Base-by-base conservation (phyloP, 108 stramenopile species). In the Nitzschia sp. region DNA sequence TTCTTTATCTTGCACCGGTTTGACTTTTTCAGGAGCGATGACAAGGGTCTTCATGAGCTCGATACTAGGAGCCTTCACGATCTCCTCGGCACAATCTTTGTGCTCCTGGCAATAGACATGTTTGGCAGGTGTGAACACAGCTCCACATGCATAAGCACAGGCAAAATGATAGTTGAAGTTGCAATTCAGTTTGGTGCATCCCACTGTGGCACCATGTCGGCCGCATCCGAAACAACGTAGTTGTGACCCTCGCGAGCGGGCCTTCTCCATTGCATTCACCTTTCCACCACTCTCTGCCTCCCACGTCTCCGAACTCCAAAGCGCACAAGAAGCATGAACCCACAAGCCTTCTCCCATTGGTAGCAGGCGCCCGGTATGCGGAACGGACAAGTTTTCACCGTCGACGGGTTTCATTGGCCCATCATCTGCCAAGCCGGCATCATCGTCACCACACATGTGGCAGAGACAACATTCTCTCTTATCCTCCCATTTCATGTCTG, bases 171-270 rank as follows among this genome's bases (percentile, higher is more conserved):
- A 87, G 56, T 87, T 87, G 44, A 17, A 63, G 26, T 50, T 51
- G 56, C 86, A 87, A 46, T 82, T 84, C 19, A 59, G 39, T 58
- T 78, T 82, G 63, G 46, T 57, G 55, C 86, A 87, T 5, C 86
- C 79, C 0, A 87, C 79, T 20, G 83, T 87, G 14, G 86, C 83
- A 24, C 86, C 86, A 19, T 67, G 76, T 11, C 83, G 74, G 22
- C 86, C 83, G 54, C 86, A 87, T n/a, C 86, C 86, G 72, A 87
- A 87, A 53, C 86, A 87, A 42, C 79, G 79, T 20, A 87, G 60
- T 69, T 87, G 82, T 2, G 77, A 48, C 8, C 86, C 86, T 25
- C 86, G 78, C 39, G 79, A 75, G 55, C 83, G 72, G 2, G 86
- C 86, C 58, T 83, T 84, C 46, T 82, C 83, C 58, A 83, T 71